Conservation (phyloP, 73 alveolate species). For the Effrenium voratum region DNA sequence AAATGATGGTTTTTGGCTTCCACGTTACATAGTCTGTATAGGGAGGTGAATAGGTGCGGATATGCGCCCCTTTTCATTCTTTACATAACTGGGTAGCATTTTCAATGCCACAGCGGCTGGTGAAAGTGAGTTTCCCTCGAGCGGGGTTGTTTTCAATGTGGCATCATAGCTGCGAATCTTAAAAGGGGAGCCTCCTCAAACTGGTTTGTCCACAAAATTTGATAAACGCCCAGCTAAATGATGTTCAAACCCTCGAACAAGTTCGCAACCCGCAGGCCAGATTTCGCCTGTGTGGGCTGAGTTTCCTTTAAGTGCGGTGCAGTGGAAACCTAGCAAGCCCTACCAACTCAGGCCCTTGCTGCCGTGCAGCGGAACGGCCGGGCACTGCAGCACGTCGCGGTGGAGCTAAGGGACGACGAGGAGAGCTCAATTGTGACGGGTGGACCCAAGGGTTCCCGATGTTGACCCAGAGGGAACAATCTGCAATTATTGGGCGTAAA, state of each 20-base stretch:
- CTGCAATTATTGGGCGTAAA: too few relatives aligned
- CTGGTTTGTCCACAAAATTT: not conserved
- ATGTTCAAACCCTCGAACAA: not conserved
- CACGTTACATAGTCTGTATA: too few relatives aligned
- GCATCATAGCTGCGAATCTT: not conserved
- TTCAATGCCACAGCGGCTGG: too few relatives aligned
- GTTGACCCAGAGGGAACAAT: too few relatives aligned
- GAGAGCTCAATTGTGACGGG: not conserved
- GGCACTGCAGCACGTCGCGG: conserved; percentile 63
- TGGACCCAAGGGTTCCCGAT: too few relatives aligned
- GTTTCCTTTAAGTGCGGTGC: not conserved
- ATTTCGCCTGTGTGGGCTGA: not conserved
- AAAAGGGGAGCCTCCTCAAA: not conserved
- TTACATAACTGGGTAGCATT: too few relatives aligned
- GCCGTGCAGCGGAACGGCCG: conserved; percentile 41
- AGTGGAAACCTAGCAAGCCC: not conserved
- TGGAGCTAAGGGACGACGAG: conserved; percentile 53
- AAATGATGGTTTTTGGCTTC: too few relatives aligned
- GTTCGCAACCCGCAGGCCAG: not conserved
- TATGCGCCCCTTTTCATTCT: too few relatives aligned
- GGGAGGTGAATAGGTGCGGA: too few relatives aligned
- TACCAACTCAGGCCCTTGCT: conserved; percentile 31
- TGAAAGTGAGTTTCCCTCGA: too few relatives aligned
- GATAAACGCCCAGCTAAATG: not conserved
- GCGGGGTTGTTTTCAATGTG: too few relatives aligned